Evolutionary conservation across 2,329 filamentous ascomycete species (phyloP), one percentile per base, ranked within the genome.

Genomic region (Huntiella moniliformis): DNA sequence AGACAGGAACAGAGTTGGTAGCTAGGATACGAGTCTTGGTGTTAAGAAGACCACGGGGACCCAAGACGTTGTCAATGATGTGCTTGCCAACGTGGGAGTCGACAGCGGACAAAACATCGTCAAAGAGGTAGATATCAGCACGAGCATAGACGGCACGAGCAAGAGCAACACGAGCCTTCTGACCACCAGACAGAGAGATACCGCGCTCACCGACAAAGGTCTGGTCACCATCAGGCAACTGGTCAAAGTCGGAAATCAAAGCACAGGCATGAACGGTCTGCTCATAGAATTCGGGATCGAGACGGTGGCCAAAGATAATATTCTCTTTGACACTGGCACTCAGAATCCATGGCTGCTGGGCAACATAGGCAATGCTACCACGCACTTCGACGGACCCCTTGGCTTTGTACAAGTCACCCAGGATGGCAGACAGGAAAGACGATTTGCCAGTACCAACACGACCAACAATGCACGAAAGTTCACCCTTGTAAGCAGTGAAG

Each of bases 271-370:
- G 79, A 43, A 98, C 70, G 0, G 88, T 95, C 56, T 82, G 79
- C 47, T 96, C 84, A 63, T 98, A 98, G 61, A 98, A 98, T 28
- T 79, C 73, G 4, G 87, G 79, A 61, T 98, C 88, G 68, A 82
- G 95, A 40, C 84, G 79, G 62, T 98, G 86, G 1, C 91, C 91
- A 57, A 98, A 98, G 4, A 95, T 70, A 54, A 98, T 94, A 58
- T 98, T 98, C 58, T 98, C 91, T 55, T 86, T 84, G 47, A 98
- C 87, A 28, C 83, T 93, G 6, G 91, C 91, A 58, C 98, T 98
- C 78, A 96, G 88, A 44, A 98, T 82, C 91, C 92, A 98, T 15
- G 86, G 69, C 56, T 83, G 78, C 60, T 98, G 92, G 12, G 86
- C 83, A 49, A 93, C 91, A 59, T 96, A 98, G 1, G 91, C 91